These are phyloP conservation scores for Aspergillus aculeatus DNA, from an alignment of 2,329 filamentous ascomycete species.

Conservation along the genomic window DNA sequence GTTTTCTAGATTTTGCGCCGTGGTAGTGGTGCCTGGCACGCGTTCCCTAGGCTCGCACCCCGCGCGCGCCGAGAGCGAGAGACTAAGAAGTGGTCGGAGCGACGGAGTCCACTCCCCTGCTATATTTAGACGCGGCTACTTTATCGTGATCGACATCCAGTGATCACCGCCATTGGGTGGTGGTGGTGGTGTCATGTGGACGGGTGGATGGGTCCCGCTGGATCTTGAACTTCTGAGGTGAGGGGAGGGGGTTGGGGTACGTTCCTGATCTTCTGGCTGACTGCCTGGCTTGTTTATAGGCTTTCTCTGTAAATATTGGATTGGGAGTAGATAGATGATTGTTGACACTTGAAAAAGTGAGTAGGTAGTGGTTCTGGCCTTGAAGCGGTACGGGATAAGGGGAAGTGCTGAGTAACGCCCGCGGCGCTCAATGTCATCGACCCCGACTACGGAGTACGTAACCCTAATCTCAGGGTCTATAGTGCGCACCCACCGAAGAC, in stretches of 20 bases:
- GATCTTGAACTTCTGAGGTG: not conserved
- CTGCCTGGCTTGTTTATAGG: too few relatives aligned
- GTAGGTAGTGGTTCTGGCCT: too few relatives aligned
- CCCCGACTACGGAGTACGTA: not conserved
- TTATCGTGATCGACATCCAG: not conserved
- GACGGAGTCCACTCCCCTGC: not conserved
- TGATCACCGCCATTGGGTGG: not conserved
- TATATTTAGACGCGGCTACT: not conserved
- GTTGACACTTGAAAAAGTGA: too few relatives aligned
- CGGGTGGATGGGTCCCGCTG: not conserved
- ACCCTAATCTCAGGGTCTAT: not conserved
- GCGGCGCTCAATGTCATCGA: not conserved
- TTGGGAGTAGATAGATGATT: too few relatives aligned
- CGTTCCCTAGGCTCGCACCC: too few relatives aligned
- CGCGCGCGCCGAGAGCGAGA: not conserved
- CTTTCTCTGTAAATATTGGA: too few relatives aligned
- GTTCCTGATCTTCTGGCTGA: not conserved
- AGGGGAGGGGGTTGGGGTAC: not conserved
- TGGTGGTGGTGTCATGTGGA: not conserved
- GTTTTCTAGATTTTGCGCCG: too few relatives aligned
- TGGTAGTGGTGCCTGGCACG: too few relatives aligned
- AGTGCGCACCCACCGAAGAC: not conserved
- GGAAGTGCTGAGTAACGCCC: not conserved
- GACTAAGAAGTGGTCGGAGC: too few relatives aligned
- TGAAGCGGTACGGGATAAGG: too few relatives aligned